Base-by-base conservation (phyloP, 1,284 basidiomycete species). In the Phellinidium pouzarii region DNA sequence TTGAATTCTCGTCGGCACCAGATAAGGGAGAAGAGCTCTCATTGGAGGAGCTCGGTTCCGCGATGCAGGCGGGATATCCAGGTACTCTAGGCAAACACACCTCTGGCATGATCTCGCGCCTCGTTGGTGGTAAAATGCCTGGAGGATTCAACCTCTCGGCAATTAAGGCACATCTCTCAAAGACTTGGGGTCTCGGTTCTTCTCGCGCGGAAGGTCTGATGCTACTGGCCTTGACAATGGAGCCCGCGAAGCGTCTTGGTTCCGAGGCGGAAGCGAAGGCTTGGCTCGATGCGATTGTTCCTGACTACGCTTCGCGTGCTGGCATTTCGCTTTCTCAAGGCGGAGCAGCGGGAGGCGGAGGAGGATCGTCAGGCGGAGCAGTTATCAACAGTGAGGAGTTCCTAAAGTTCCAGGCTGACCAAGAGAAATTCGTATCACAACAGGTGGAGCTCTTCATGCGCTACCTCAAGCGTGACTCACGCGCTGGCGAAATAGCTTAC, bases 311-410 rank as follows among this genome's bases (percentile, higher is more conserved):
- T 52, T 80, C 88, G 59, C 87, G 90, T 56, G 76, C 91, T 6
- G 94, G 94, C 22, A 87, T 99, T 62, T 82, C 84, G 2, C 75
- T 99, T n/a, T 78, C 86, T 4, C 66, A 76, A 25, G 82, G 84
- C 34, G 79, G 78, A 14, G 76, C 78, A 48, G 75, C 78, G 25
- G 78, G 74, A 44, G 84, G 79, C 46, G 81, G 75, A 8, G 82
- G 75, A 47, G 80, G 80, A 14, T 79, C 72, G 2, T 77, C 72
- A 45, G 87, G 87, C 34, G 91, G 90, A 25, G 84, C 85, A 1
- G 86, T 87, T 42, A 97, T 98, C 76, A 96, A 96, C 75, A 94
- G 91, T 65, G 95, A 99, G 70, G 94, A 97, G 68, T 96, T 99
- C 77, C 74, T 94, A 68, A 94, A 94, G 71, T 95, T 98, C 80